Base-by-base conservation (phyloP, 1,139 yeast genomes). In the Zygosaccharomyces pseudobailii region DNA sequence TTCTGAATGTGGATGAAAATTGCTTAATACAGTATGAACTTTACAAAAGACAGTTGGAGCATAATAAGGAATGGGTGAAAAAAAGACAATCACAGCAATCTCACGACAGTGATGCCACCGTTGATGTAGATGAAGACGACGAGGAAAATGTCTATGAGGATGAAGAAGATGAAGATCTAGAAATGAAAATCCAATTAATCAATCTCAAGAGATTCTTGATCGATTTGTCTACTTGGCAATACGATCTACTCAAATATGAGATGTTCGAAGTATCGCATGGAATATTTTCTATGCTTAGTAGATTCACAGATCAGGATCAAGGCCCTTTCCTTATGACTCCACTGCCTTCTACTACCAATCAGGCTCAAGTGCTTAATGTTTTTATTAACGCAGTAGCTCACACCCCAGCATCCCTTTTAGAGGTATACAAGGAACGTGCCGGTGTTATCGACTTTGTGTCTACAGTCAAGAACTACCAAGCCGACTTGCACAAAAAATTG, bases 1-100 rank as follows among this genome's bases (percentile, higher is more conserved):
- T 70, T 24, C 56, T 71, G 46, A 67, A 67, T 45, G 68, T 69
- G 35, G 71, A 70, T 48, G 75, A 72, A 53, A 66, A 67, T 51
- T 69, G 72, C 50, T 51, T 63, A 28, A 61, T 68, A 21, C 74
- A 70, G 54, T 64, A 70, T 47, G 70, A 68, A 50, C 55, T 62
- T 35, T 62, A 67, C 53, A 66, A 68, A 51, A 54, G 63, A 50
- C 69, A 65, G 46, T 53, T 65, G 35, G 61, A 62, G 41, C 61
- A 62, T 42, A 58, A 58, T 41, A 57, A 55, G 32, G 52, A 55
- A 44, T 55, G 56, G 54, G 41, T 36, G 22, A 46, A 52, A 40
- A 59, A 59, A 34, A 53, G 61, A 30, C 53, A 49, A 35, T 55
- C 65, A 17, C 60, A 60, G 40, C 47, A 61, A 4, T 55, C 63